phyloP scores from a whole-genome alignment of 805 yeast genomes.

The Saturnispora dispora region DNA sequence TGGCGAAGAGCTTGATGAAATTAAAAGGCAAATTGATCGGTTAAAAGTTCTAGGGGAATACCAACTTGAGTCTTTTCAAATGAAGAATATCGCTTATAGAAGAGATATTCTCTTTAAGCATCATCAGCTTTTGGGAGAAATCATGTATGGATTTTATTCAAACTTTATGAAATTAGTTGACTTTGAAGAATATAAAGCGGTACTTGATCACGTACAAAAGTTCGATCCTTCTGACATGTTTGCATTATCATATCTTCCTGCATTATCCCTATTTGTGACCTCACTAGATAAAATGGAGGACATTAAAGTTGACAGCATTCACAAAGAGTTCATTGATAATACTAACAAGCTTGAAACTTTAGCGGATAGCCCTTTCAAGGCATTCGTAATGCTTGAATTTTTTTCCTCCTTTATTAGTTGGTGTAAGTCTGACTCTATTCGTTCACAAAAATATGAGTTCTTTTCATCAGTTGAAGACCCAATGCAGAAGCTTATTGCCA shows the following conservation, averaged over 20 bases:
- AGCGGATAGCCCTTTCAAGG: constrained; percentile 39
- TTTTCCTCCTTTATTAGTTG: constrained; percentile 53
- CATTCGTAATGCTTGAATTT: constrained; percentile 41
- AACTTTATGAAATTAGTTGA: constrained; percentile 20
- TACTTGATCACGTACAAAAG: constrained; percentile 38
- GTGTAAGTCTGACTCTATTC: constrained; percentile 45
- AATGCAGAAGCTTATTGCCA: constrained; percentile 46
- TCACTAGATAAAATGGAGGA: constrained; percentile 30
- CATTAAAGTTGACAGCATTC: constrained; percentile 31
- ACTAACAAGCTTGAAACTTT: constrained; percentile 33
- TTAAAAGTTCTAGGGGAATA: constrained; percentile 44
- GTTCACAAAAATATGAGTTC: constrained; percentile 44
- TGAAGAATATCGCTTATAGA: constrained; percentile 44
- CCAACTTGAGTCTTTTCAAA: constrained; percentile 34
- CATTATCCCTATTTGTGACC: constrained; percentile 38
- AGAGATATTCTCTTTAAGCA: constrained; percentile 54
- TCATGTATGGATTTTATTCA: constrained; percentile 43
- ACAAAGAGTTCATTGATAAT: constrained; percentile 30
- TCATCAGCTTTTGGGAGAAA: constrained; percentile 65
- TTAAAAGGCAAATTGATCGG: constrained; percentile 45
- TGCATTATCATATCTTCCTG: constrained; percentile 56
- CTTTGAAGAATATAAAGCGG: constrained; percentile 29
- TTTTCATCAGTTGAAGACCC: constrained; percentile 40
- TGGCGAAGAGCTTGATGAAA: constrained; percentile 44
- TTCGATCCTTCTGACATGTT: constrained; percentile 56